Conservation (phyloP, 331 rosid genomes). For the Quercus tomentella region DNA sequence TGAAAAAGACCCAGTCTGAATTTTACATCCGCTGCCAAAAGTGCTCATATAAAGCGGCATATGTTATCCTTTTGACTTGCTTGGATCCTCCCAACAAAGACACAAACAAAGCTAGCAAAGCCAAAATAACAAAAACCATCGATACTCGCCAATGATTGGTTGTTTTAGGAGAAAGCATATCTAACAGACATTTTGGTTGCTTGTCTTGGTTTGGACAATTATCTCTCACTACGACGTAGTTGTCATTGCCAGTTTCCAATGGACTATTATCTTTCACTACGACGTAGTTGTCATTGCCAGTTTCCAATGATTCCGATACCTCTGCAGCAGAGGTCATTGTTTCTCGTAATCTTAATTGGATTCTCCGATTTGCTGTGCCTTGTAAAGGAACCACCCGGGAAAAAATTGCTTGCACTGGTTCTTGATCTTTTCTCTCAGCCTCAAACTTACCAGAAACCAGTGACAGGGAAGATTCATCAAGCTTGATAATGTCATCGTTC, state of each 20-base stretch:
- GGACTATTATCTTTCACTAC: background rate
- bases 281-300: background rate
- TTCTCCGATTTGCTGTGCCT: conserved; percentile 78
- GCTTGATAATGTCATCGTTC: conserved; percentile 65
- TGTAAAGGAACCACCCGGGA: conserved; percentile 24
- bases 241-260: background rate
- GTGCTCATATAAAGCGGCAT: background rate
- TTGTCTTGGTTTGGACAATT: conserved; percentile 15
- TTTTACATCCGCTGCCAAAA: background rate
- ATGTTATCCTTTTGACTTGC: background rate
- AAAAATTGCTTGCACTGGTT: background rate
- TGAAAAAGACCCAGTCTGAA: background rate
- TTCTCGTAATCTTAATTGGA: conserved; percentile 28
- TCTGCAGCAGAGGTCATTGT: background rate
- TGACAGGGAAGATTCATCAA: conserved; percentile 47
- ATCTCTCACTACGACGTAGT: background rate
- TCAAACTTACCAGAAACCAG: background rate
- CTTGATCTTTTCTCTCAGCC: conserved; percentile 24
- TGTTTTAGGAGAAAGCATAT: background rate
- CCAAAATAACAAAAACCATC: conserved; percentile 4
- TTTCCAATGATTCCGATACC: background rate
- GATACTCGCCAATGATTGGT: background rate
- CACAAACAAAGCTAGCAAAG: conserved; percentile 7
- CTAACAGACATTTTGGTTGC: conserved; percentile 13
- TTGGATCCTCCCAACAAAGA: conserved; percentile 15